phyloP scores from a whole-genome alignment of 192 early-diverging fungal genomes.

The Dimargaris verticillata region DNA sequence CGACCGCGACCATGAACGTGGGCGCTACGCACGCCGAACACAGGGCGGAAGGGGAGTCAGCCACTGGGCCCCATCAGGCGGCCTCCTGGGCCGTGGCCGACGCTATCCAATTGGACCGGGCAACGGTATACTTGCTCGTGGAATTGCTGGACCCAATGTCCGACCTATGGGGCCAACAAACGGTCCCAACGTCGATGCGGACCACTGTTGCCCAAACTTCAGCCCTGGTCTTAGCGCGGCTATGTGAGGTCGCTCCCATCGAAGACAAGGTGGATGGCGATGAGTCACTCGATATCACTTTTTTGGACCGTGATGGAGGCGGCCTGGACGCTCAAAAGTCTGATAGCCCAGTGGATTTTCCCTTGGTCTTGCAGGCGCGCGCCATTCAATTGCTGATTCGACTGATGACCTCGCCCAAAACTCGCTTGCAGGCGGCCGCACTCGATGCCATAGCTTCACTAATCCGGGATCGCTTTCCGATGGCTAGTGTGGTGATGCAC shows the following conservation, averaged over 20 bases:
- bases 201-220: neutral
- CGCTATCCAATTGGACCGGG: neutral
- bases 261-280: no score
- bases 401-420: neutral
- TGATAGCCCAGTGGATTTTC: neutral
- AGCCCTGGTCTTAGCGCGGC: neutral
- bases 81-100: no score
- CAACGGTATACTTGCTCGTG: neutral
- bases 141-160: neutral
- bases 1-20: no score
- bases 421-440: neutral
- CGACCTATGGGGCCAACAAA: neutral
- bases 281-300: no score
- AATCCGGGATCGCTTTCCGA: neutral
- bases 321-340: neutral
- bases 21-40: no score
- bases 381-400: constrained; percentile 2
- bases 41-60: neutral
- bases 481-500: neutral
- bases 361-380: neutral
- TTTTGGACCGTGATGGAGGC: no score
- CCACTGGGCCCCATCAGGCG: no score
- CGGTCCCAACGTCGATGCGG: neutral
- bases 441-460: constrained; percentile 6
- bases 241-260: no score